A percentile compares a stretch with the other conserved stretches of the same genome.
phyloP scores from a whole-genome alignment of 108 stramenopile genomes.

The Chaetoceros tenuissimus region DNA sequence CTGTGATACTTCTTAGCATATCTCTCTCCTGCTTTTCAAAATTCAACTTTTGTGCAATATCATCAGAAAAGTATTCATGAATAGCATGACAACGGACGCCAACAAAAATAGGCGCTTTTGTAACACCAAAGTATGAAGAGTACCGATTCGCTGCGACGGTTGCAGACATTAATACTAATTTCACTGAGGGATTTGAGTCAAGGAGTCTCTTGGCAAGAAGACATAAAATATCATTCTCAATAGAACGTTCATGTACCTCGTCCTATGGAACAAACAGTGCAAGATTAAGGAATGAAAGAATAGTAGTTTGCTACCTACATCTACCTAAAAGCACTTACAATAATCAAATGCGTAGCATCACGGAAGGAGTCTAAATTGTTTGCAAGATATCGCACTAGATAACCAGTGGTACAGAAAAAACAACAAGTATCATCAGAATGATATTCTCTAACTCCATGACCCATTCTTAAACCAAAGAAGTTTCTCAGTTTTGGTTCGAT shows the following conservation, averaged over 20 bases:
- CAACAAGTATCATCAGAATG: conserved; percentile 57
- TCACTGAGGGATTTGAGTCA: conserved; percentile 46
- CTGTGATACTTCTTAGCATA: conserved; percentile 25
- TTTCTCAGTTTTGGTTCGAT: conserved; percentile 46
- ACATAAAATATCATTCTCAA: conserved; percentile 82
- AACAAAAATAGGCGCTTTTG: conserved; percentile 61
- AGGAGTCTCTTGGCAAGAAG: conserved; percentile 73
- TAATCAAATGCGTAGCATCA: conserved; percentile 66
- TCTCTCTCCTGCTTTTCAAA: conserved; percentile 29
- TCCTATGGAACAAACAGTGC: too few species aligned
- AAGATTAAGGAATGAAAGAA: neutral
- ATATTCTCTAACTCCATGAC: conserved; percentile 79
- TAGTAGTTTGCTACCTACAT: neutral
- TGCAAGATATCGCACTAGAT: conserved; percentile 79
- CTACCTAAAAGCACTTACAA: conserved; percentile 36
- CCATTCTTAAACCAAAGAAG: conserved; percentile 77
- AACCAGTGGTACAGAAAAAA: conserved; percentile 88
- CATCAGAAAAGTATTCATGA: conserved; percentile 73
- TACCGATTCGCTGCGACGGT: conserved; percentile 81
- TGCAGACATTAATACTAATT: conserved; percentile 89
- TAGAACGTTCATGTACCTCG: conserved; percentile 70
- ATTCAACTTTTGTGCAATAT: conserved; percentile 20
- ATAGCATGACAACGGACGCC: conserved; percentile 71
- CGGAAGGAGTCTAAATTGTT: conserved; percentile 73
- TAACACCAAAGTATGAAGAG: conserved; percentile 66